These are phyloP conservation scores for Ascochyta rabiei DNA, from an alignment of 2,329 filamentous ascomycete species.

Conservation along the genomic window DNA sequence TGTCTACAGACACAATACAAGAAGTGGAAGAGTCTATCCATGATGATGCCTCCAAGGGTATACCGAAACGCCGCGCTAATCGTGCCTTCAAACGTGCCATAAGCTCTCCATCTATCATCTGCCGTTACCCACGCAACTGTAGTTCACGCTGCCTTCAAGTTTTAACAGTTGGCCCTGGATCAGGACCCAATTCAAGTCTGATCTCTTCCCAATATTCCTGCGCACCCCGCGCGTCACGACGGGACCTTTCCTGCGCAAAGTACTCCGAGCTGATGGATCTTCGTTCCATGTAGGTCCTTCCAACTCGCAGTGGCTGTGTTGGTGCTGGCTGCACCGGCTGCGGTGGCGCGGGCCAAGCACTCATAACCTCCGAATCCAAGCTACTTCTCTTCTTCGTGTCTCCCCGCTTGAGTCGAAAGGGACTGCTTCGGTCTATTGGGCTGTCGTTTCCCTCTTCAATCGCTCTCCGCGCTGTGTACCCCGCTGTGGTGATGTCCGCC, in stretches of 20 bases:
- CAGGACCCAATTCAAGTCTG: slow-evolving; percentile 2
- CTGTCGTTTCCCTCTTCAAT: slow-evolving; percentile 22
- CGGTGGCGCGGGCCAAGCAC: slow-evolving; percentile 28
- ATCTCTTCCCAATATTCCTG: slow-evolving; percentile 8
- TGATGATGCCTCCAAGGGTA: slow-evolving; percentile 24
- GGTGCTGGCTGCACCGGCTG: slow-evolving; percentile 7
- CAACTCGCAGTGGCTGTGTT: neutral
- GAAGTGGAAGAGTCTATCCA: slow-evolving; percentile 20
- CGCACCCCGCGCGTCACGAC: neutral
- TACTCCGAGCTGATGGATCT: slow-evolving; percentile 14
- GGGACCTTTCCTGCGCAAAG: slow-evolving; percentile 7
- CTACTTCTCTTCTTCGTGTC: slow-evolving; percentile 28
- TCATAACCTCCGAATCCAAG: slow-evolving; percentile 23
- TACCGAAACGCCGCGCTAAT: slow-evolving; percentile 23
- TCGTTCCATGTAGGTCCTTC: slow-evolving; percentile 9
- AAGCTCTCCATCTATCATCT: neutral
- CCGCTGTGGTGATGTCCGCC: slow-evolving; percentile 1
- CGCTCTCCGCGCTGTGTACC: neutral
- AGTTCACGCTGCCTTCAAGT: neutral
- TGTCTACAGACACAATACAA: slow-evolving; percentile 31
- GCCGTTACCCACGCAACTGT: no score
- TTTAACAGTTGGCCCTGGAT: slow-evolving; percentile 9
- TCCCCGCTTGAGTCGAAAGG: slow-evolving; percentile 39
- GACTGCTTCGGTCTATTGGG: slow-evolving; percentile 37
- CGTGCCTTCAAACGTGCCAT: slow-evolving; percentile 1